phyloP scores from a whole-genome alignment of 2,329 filamentous ascomycete species.

The Berkeleyomyces rouxiae region DNA sequence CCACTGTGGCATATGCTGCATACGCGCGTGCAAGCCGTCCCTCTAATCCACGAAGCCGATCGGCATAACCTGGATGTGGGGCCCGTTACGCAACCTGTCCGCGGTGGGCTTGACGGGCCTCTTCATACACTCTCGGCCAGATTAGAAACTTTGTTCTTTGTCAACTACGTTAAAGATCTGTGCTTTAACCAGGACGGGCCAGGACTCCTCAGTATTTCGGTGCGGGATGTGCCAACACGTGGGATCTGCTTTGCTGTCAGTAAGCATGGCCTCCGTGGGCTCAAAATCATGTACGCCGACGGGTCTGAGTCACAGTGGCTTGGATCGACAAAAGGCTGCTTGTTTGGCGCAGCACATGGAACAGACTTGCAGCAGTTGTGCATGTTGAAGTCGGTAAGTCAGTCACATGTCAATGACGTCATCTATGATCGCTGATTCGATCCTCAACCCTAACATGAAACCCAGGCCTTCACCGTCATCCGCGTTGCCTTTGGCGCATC shows the following conservation, averaged over 20 bases:
- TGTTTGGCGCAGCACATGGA: constrained; percentile 9
- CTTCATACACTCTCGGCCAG: constrained; percentile 2
- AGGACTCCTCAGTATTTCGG: neutral
- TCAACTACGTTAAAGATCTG: constrained; percentile 11
- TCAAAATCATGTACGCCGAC: constrained; percentile 11
- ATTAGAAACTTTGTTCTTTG: constrained; percentile 11
- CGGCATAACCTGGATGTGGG: constrained; percentile 9
- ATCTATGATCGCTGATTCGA: too few species aligned
- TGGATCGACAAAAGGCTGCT: constrained; percentile 10
- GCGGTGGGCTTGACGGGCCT: constrained; percentile 1
- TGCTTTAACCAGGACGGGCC: neutral
- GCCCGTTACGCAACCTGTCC: constrained; percentile 2
- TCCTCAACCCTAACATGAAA: neutral
- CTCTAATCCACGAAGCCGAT: constrained; percentile 7
- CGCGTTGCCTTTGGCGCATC: constrained; percentile 11
- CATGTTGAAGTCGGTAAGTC: constrained; percentile 9
- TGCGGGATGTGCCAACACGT: neutral
- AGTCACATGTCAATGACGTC: neutral
- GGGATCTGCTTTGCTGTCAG: constrained; percentile 12
- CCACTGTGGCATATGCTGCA: constrained; percentile 12
- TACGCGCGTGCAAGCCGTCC: constrained; percentile 7
- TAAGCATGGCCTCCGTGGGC: constrained; percentile 11
- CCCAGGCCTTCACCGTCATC: constrained; percentile 11
- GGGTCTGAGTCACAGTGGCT: constrained; percentile 10
- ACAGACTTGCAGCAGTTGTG: constrained; percentile 8